phyloP scores from a whole-genome alignment of 2,329 filamentous ascomycete genomes.

The Aspergillus carbonarius region DNA sequence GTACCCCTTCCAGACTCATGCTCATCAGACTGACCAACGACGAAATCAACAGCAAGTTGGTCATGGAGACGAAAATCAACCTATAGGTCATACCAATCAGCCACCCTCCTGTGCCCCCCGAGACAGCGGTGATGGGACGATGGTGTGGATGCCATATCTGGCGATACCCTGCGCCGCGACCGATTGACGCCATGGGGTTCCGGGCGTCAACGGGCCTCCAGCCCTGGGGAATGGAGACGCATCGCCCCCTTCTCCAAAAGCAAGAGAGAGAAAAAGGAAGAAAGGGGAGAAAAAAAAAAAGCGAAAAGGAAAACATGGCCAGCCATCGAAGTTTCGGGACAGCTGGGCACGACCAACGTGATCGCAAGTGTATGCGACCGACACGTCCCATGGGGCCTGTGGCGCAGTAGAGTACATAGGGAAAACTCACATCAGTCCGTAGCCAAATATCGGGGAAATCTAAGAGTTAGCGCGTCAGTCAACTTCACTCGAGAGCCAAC shows the following conservation, averaged over 20 bases:
- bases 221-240: neutral
- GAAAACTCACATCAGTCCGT: constrained; percentile 39
- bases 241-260: neutral
- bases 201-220: neutral
- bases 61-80: constrained; percentile 61
- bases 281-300: no score
- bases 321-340: neutral
- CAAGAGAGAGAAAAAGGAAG: neutral
- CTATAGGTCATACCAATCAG: constrained; percentile 27
- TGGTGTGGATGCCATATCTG: constrained; percentile 12
- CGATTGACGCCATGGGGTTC: neutral
- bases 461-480: constrained; percentile 38
- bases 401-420: constrained; percentile 22
- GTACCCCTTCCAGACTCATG: constrained; percentile 57
- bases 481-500: constrained; percentile 41
- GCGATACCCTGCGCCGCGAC: constrained; percentile 11
- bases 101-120: neutral
- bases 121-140: neutral
- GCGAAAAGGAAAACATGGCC: constrained; percentile 1
- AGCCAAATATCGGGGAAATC: constrained; percentile 43
- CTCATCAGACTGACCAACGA: constrained; percentile 59
- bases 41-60: constrained; percentile 61
- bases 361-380: constrained; percentile 33
- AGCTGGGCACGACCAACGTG: constrained; percentile 32
- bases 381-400: constrained; percentile 16